Percentiles rank a stretch among this genome's conserved stretches.
Evolutionary conservation across 1,139 yeast species (phyloP).

Genomic region (Meyerozyma sp.): DNA sequence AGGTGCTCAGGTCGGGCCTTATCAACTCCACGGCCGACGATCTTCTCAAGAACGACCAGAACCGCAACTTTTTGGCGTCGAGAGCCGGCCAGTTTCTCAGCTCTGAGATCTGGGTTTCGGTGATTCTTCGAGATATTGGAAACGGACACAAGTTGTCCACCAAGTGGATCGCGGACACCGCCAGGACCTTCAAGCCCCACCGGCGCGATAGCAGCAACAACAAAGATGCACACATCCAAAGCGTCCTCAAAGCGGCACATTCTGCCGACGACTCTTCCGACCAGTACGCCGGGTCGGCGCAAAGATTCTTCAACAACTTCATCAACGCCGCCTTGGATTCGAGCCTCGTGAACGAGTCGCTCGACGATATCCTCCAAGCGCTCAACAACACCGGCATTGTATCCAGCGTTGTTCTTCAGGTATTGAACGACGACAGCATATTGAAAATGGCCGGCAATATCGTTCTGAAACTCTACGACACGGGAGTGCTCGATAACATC

Average conservation of each 20-base stretch:
- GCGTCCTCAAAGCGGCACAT: conserved; percentile 8
- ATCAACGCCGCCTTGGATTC: conserved; percentile 24
- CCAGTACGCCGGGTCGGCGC: conserved; percentile 28
- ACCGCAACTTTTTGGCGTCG: conserved; percentile 21
- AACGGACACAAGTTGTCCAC: conserved; percentile 25
- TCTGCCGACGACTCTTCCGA: conserved; percentile 6
- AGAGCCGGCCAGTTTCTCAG: conserved; percentile 21
- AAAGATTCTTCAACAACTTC: conserved; percentile 27
- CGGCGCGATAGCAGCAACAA: conserved; percentile 8
- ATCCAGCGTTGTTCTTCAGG: conserved; percentile 23
- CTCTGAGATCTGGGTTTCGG: conserved; percentile 22
- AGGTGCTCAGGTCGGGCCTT: conserved; percentile 21
- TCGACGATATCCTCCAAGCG: conserved; percentile 23
- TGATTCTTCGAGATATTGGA: conserved; percentile 28
- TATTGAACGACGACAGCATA: conserved; percentile 20
- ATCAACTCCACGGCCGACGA: conserved; percentile 19
- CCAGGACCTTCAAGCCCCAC: conserved; percentile 22
- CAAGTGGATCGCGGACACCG: conserved; percentile 21
- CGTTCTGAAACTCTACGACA: conserved; percentile 22
- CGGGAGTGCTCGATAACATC: conserved; percentile 28
- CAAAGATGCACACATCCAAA: conserved; percentile 2
- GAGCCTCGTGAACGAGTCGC: conserved; percentile 17
- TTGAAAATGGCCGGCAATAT: conserved; percentile 19
- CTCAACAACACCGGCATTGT: conserved; percentile 29
- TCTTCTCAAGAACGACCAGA: conserved; percentile 25